phyloP scores from a whole-genome alignment of 805 yeast species.

The Saturnispora besseyi region DNA sequence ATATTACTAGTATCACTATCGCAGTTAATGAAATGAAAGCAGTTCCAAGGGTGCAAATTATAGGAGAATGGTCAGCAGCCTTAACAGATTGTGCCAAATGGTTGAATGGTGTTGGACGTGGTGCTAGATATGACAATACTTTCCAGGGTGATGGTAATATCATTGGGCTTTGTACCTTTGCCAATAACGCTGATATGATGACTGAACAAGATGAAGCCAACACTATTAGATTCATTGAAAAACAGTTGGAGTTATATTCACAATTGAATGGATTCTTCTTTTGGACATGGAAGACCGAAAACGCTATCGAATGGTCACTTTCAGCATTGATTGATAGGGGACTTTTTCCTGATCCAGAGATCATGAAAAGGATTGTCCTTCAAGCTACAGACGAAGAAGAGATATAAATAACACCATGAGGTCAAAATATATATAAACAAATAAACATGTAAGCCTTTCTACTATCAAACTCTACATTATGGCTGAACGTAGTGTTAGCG shows the following conservation, averaged over 20 bases:
- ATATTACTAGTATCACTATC: constrained; percentile 43
- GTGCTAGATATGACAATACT: constrained; percentile 72
- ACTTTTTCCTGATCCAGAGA: constrained; percentile 56
- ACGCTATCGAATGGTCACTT: constrained; percentile 61
- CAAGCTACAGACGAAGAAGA: neutral
- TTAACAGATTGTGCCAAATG: constrained; percentile 84
- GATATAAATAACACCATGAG: neutral
- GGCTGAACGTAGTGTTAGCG: constrained; percentile 30
- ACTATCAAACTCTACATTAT: constrained; percentile 33
- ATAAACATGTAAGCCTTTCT: constrained; percentile 27
- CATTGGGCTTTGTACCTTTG: constrained; percentile 46
- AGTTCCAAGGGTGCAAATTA: constrained; percentile 38
- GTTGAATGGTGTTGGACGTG: constrained; percentile 81
- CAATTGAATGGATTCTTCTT: constrained; percentile 51
- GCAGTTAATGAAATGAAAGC: constrained; percentile 36
- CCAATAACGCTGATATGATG: constrained; percentile 35
- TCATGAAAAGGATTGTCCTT: constrained; percentile 37
- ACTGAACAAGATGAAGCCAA: constrained; percentile 31
- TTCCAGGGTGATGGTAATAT: constrained; percentile 28
- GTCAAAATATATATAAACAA: neutral
- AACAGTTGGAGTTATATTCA: constrained; percentile 47
- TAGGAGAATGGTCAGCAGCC: constrained; percentile 87
- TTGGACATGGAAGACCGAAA: constrained; percentile 66
- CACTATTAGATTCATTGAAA: constrained; percentile 49
- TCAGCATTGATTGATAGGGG: constrained; percentile 37